These are phyloP conservation scores for Monosporascus sp. DNA, from an alignment of 2,329 filamentous ascomycete genomes.

Conservation along the genomic window DNA sequence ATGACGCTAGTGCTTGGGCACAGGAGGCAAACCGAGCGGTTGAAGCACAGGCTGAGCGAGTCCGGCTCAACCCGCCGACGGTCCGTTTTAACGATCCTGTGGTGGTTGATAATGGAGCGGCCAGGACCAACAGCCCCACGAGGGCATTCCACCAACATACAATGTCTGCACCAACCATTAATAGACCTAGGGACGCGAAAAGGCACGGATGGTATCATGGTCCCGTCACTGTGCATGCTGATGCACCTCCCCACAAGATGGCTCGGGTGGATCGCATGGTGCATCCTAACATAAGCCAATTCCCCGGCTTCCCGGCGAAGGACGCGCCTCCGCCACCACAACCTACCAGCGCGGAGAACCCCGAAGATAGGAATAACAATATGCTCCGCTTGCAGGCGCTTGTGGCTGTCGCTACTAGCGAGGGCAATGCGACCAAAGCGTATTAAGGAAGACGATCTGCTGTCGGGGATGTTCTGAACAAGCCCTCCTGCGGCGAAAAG, in stretches of 20 bases:
- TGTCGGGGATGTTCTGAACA: too few relatives aligned
- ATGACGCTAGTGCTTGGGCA: conserved; percentile 51
- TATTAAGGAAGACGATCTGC: conserved; percentile 13
- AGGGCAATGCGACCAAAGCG: conserved; percentile 34
- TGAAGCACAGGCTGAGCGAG: conserved; percentile 48
- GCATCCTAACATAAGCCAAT: conserved; percentile 50
- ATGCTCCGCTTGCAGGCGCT: conserved; percentile 56
- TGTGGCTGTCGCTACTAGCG: conserved; percentile 59
- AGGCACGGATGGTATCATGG: conserved; percentile 69
- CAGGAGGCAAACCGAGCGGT: conserved; percentile 51
- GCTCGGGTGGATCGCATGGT: conserved; percentile 51
- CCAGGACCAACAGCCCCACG: conserved; percentile 8
- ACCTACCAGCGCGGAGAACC: conserved; percentile 25
- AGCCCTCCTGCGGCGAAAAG: neutral
- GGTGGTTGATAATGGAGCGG: conserved; percentile 18
- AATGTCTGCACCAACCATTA: conserved; percentile 51
- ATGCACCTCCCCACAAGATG: conserved; percentile 32
- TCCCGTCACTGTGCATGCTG: conserved; percentile 32
- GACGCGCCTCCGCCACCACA: conserved; percentile 24
- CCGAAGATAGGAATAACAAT: conserved; percentile 32
- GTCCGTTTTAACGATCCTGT: conserved; percentile 51
- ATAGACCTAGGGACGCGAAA: conserved; percentile 55
- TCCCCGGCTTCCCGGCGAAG: conserved; percentile 44
- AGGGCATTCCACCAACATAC: conserved; percentile 48
- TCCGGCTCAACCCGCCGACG: conserved; percentile 37